A percentile compares a stretch with the other conserved stretches of the same genome.
Conservation (phyloP, 2,329 filamentous ascomycete genomes). For the Clonostachys rosea region DNA sequence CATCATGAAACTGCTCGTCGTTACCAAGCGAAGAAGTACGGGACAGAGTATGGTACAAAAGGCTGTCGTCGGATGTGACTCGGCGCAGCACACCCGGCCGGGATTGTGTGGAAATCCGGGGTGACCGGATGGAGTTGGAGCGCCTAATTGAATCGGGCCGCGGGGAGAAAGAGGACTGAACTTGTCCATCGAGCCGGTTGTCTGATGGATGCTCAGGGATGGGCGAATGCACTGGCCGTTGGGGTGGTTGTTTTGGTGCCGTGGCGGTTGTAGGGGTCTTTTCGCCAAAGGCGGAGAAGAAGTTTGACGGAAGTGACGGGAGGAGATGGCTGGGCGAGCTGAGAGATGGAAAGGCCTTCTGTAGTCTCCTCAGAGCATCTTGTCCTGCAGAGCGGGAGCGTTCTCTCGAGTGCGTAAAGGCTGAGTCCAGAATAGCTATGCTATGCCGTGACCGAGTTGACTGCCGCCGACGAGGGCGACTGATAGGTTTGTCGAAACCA, state of each 20-base stretch:
- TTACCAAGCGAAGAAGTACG: constrained; percentile 80
- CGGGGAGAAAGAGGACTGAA: not conserved
- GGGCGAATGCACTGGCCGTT: not conserved
- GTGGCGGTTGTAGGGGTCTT: constrained; percentile 2
- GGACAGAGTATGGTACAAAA: constrained; percentile 72
- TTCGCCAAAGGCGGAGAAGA: constrained; percentile 27
- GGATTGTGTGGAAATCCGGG: not conserved
- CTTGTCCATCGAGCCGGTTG: no score
- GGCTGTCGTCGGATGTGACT: constrained; percentile 60
- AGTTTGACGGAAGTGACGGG: constrained; percentile 36
- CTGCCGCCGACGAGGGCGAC: no score
- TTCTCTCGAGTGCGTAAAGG: constrained; percentile 40
- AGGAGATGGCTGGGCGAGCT: constrained; percentile 19
- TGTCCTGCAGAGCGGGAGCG: constrained; percentile 51
- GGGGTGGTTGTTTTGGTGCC: not conserved
- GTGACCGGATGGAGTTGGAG: not conserved
- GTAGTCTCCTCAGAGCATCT: constrained; percentile 52
- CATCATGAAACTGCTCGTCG: constrained; percentile 73
- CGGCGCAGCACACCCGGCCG: constrained; percentile 20
- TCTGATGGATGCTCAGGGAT: no score
- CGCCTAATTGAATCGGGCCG: not conserved
- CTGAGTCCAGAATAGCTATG: constrained; percentile 30
- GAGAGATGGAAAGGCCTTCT: constrained; percentile 52
- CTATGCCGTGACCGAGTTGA: constrained; percentile 3
- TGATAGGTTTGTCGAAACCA: no score